Conservation (phyloP, 148 eudicot genomes). For the Vaccinium corymbosum region DNA sequence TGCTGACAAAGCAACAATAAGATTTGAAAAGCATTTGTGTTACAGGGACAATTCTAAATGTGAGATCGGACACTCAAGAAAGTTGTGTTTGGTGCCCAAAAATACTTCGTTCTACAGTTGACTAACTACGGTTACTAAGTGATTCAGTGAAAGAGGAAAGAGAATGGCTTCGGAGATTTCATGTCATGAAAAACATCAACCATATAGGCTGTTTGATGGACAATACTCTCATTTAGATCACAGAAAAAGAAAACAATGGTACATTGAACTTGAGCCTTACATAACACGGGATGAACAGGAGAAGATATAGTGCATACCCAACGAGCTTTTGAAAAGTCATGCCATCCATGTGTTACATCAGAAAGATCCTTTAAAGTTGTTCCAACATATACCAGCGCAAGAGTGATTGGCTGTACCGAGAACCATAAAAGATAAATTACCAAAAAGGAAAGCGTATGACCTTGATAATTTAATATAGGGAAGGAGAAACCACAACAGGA, state of each 20-base stretch:
- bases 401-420: slow-evolving; percentile 67
- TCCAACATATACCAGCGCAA: slow-evolving; percentile 77
- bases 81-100: not conserved
- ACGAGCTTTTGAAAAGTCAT: slow-evolving; percentile 56
- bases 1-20: not conserved
- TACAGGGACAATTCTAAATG: not conserved
- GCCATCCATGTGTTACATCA: slow-evolving; percentile 88
- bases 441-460: not conserved
- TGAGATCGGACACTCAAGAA: not conserved
- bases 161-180: not conserved
- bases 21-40: not conserved
- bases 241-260: not conserved
- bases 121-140: not conserved
- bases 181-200: not conserved
- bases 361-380: slow-evolving; percentile 85
- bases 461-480: not conserved
- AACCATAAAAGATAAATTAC: not conserved
- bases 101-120: not conserved
- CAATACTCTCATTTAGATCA: not conserved
- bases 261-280: not conserved
- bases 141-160: not conserved
- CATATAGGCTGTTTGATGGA: not conserved
- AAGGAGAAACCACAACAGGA: slow-evolving; percentile 8
- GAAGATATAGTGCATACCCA: slow-evolving; percentile 50
- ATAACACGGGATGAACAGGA: not conserved